Percentiles rank a stretch among this genome's conserved stretches.
These are phyloP conservation scores for Malania oleifera DNA, from an alignment of 164 flowering plant genomes.

Conservation along the genomic window DNA sequence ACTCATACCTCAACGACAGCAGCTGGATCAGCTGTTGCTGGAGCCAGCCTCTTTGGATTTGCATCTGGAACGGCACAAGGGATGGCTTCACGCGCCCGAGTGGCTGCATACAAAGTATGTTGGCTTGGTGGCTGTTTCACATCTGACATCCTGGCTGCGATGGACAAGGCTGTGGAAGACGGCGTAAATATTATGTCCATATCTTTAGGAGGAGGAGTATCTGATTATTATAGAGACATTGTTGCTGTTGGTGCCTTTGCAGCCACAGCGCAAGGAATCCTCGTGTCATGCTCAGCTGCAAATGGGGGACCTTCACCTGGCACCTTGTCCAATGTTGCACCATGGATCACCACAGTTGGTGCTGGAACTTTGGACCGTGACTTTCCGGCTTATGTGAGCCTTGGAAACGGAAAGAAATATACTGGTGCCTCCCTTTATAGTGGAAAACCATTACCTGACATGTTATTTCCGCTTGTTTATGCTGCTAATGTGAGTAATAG, in stretches of 20 bases:
- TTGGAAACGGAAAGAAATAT: constrained; percentile 61
- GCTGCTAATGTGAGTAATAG: constrained; percentile 54
- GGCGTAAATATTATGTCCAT: constrained; percentile 83
- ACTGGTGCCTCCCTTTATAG: constrained; percentile 63
- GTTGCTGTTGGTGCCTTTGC: constrained; percentile 73
- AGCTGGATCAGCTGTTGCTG: constrained; percentile 57
- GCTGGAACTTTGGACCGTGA: constrained; percentile 88
- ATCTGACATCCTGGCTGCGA: constrained; percentile 64
- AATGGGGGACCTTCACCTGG: constrained; percentile 58
- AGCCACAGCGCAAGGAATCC: constrained; percentile 59
- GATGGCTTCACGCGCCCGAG: constrained; percentile 71
- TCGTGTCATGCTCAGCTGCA: constrained; percentile 90
- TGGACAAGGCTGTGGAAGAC: constrained; percentile 73
- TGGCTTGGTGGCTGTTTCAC: constrained; percentile 83
- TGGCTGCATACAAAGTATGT: constrained; percentile 82
- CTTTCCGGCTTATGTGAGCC: constrained; percentile 62
- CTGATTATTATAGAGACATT: constrained; percentile 52
- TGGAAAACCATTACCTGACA: constrained; percentile 38
- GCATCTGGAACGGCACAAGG: constrained; percentile 85
- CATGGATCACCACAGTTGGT: constrained; percentile 90
- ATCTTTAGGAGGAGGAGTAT: constrained; percentile 64
- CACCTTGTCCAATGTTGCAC: constrained; percentile 72
- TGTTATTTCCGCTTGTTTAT: constrained; percentile 41
- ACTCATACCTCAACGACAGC: constrained; percentile 86
- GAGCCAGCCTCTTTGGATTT: constrained; percentile 70